Percentiles rank a stretch among this genome's conserved stretches.
These are phyloP conservation scores for Rhizopus stolonifer DNA, from an alignment of 371 early-diverging fungal species.

Conservation along the genomic window DNA sequence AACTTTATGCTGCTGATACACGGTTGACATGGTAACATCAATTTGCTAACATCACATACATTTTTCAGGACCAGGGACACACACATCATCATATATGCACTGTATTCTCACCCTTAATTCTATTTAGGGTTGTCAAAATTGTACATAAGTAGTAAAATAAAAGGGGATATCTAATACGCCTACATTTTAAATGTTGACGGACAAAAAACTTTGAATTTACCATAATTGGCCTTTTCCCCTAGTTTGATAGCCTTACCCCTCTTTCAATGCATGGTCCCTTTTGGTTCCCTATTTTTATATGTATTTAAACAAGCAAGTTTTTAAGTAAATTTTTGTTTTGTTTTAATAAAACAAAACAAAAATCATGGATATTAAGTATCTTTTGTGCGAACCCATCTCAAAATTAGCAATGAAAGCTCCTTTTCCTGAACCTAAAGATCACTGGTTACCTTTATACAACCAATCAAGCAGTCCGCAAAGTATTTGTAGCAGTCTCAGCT, in stretches of 20 bases:
- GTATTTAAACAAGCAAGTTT: background rate
- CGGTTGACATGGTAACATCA: background rate
- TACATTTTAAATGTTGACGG: conserved; percentile 28
- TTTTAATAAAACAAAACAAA: background rate
- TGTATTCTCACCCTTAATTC: conserved; percentile 9
- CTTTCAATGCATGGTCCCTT: conserved; percentile 1
- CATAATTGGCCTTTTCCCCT: conserved; percentile 14
- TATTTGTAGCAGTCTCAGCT: conserved; percentile 24
- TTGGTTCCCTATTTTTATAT: conserved; percentile 5
- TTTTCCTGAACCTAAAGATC: background rate
- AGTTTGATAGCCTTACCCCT: conserved; percentile 1
- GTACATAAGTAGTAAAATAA: conserved; percentile 26
- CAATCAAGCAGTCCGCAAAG: conserved; percentile 18
- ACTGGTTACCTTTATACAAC: background rate
- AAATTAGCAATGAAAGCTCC: conserved; percentile 16
- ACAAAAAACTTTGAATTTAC: conserved; percentile 20
- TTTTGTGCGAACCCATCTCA: conserved; percentile 29
- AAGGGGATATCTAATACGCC: conserved; percentile 21
- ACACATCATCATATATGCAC: too few species aligned
- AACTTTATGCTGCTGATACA: background rate
- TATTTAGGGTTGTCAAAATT: conserved; percentile 30
- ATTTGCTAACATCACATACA: conserved; percentile 9
- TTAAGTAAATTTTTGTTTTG: background rate
- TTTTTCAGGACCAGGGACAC: background rate
- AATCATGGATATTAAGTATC: conserved; percentile 23